Base-by-base conservation (phyloP, 306 rosid genomes). In the Acacia melanoxylon region DNA sequence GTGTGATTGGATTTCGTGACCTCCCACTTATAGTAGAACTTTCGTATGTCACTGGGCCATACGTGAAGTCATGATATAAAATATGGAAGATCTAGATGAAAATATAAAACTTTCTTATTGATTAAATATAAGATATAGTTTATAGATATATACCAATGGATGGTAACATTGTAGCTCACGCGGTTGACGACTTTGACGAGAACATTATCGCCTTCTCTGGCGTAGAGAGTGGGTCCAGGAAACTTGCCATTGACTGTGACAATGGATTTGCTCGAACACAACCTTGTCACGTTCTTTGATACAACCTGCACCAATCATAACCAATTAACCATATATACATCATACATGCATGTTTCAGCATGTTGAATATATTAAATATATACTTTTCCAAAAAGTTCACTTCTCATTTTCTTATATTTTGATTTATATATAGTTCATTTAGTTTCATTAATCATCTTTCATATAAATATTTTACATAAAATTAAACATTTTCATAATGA, bases 141-240 rank as follows among this genome's bases (percentile, higher is more conserved):
- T 2, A 45, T 2, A 0, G 41, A 5, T 1, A 51, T 15, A 4
- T 12, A 94, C 98, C 98, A 94, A 80, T 94, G 98, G 81, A 94
- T 86, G 77, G 90, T 82, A 22, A 89, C 83, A 41, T 94, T 94
- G 75, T 93, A 85, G 31, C 76, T 51, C 82, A 91, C 98, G 72
- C 83, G 90, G 80, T 94, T 94, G 62, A 82, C 82, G 15, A 94
- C 98, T 81, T 75, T 91, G 69, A 94, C 91, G 2, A 94, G 86
- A 59, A 94, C 95, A 6, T 88, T 91, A 31, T 94, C 97, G 76
- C 81, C 97, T 81, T 94, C 98, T 75, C 98, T 90, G 27, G 95
- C 98, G 58, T 93, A 90, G 49, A 94, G 87, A 48, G 97, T 94
- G 44, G 98, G 97, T 42, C 98, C 98, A 0, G 98, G 98, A 75